Evolutionary conservation across 371 early-diverging fungal genomes (phyloP).

Genomic region (Sanchytrium tribonematis): DNA sequence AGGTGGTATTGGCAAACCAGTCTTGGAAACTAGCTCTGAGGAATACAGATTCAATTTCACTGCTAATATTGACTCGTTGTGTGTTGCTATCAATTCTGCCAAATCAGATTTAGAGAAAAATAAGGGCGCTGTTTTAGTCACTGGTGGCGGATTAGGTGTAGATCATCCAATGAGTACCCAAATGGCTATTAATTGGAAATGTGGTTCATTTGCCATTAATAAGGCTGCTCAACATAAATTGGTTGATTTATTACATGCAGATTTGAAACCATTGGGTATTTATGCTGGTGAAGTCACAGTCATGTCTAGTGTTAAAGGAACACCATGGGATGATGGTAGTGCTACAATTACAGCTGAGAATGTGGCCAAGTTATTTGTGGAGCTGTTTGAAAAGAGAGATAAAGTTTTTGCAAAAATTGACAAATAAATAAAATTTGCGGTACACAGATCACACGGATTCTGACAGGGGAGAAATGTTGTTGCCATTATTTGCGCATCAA

Average conservation of each 20-base stretch:
- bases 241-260: slow-evolving; percentile 6
- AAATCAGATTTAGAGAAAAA: slow-evolving; percentile 4
- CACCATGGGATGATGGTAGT: slow-evolving; percentile 8
- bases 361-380: slow-evolving; percentile 7
- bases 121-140: slow-evolving; percentile 9
- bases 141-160: slow-evolving; percentile 8
- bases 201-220: slow-evolving; percentile 4
- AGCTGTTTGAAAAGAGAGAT: slow-evolving; percentile 6
- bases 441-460: too few species aligned
- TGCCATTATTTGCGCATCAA: too few species aligned
- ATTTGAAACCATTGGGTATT: slow-evolving; percentile 7
- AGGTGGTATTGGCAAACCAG: too few species aligned
- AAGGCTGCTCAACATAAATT: slow-evolving; percentile 8
- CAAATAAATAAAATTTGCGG: too few species aligned
- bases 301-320: slow-evolving; percentile 7
- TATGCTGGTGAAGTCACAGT: slow-evolving; percentile 11
- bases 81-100: slow-evolving; percentile 4
- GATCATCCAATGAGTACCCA: slow-evolving; percentile 3
- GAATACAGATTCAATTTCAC: slow-evolving; percentile 2
- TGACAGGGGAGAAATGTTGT: too few species aligned
- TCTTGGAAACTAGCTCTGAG: too few species aligned
- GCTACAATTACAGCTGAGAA: slow-evolving; percentile 2
- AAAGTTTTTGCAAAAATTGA: too few species aligned
- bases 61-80: slow-evolving; percentile 4
- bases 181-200: slow-evolving; percentile 3